Percentiles rank a stretch among this genome's conserved stretches.
These are phyloP conservation scores for Populus simonii DNA, from an alignment of 345 rosid species.

Conservation along the genomic window DNA sequence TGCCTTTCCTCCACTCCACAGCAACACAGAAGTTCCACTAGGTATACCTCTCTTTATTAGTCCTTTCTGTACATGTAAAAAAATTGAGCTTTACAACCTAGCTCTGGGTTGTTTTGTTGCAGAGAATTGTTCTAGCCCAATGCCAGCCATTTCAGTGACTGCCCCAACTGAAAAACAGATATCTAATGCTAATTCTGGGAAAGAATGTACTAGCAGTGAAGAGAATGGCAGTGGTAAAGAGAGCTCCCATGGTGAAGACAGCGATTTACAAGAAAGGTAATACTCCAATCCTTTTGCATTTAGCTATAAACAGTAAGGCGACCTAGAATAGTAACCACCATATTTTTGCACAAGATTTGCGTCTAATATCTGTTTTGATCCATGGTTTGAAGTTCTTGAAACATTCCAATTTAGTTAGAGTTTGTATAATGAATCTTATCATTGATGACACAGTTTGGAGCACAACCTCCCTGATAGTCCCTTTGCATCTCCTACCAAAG, in stretches of 20 bases:
- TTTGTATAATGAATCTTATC: not conserved
- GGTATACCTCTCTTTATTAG: conserved; percentile 19
- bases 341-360: not conserved
- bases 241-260: conserved; percentile 27
- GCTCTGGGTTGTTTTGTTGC: conserved; percentile 12
- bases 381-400: not conserved
- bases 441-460: conserved; percentile 51
- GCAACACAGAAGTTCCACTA: conserved; percentile 21
- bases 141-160: conserved; percentile 18
- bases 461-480: conserved; percentile 74
- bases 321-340: not conserved
- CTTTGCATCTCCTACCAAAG: conserved; percentile 55
- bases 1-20: conserved; percentile 45
- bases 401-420: not conserved
- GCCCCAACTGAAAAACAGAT: conserved; percentile 25
- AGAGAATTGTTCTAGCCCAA: conserved; percentile 44
- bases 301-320: not conserved
- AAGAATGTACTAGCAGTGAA: conserved; percentile 29
- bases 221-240: conserved; percentile 39
- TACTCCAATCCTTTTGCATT: not conserved
- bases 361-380: not conserved
- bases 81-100: not conserved
- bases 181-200: conserved; percentile 18
- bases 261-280: conserved; percentile 43
- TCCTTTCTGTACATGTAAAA: not conserved